A percentile compares a stretch with the other conserved stretches of the same genome.
These are phyloP conservation scores for Pisolithus microcarpus DNA, from an alignment of 768 basidiomycete species.

Conservation along the genomic window DNA sequence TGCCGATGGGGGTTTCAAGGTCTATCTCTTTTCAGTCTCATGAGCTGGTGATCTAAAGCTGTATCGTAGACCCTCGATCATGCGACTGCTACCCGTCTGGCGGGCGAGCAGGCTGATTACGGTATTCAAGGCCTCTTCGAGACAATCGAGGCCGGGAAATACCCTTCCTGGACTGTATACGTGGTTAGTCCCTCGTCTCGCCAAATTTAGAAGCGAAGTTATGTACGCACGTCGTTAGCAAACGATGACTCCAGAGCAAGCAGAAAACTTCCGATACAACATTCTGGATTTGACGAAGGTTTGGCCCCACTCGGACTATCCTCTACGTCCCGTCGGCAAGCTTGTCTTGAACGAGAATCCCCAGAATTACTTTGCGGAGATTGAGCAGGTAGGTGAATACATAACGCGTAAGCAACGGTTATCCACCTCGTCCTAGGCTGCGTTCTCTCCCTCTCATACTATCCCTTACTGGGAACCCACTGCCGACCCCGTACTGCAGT, in stretches of 20 bases:
- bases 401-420: slow-evolving; percentile 10
- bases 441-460: slow-evolving; percentile 84
- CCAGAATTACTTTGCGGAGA: slow-evolving; percentile 89
- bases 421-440: slow-evolving; percentile 35
- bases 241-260: slow-evolving; percentile 90
- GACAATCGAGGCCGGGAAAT: slow-evolving; percentile 72
- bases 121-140: slow-evolving; percentile 74
- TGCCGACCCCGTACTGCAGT: slow-evolving; percentile 88
- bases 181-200: slow-evolving; percentile 42
- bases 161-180: slow-evolving; percentile 85
- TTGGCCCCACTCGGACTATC: slow-evolving; percentile 83
- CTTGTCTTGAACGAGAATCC: slow-evolving; percentile 73
- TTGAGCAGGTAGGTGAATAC: slow-evolving; percentile 68
- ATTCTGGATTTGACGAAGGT: slow-evolving; percentile 87
- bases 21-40: slow-evolving; percentile 12
- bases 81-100: slow-evolving; percentile 55
- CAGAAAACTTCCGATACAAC: slow-evolving; percentile 86
- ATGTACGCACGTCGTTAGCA: slow-evolving; percentile 41
- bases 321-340: slow-evolving; percentile 84
- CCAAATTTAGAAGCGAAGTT: slow-evolving; percentile 2
- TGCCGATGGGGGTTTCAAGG: slow-evolving; percentile 78
- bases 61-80: slow-evolving; percentile 57
- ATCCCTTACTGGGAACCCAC: slow-evolving; percentile 87
- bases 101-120: slow-evolving; percentile 79
- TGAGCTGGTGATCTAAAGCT: not conserved